Evolutionary conservation across 2,329 filamentous ascomycete species (phyloP), one percentile per base, ranked within the genome.

Genomic region (Apiospora hydei): DNA sequence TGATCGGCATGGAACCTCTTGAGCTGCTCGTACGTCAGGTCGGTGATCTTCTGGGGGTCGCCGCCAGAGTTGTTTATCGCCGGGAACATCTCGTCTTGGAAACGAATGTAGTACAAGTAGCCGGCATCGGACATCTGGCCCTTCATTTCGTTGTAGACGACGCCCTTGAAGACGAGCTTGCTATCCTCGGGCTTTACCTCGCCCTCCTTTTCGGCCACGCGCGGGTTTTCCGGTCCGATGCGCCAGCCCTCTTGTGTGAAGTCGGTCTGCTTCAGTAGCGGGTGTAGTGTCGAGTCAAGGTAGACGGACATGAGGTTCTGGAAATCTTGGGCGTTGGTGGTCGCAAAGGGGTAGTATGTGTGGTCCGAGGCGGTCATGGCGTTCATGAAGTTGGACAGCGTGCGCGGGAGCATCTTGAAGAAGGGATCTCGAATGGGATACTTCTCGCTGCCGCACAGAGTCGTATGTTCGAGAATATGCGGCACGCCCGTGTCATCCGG

Each of bases 91-190:
- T 96, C 93, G 77, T 98, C 95, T 80, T 97, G 94, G 83, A 97
- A 99, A 70, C 93, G 90, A 76, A 98, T 97, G 82, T 98, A 98
- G 85, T 94, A 99, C 0, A 98, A 86, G 78, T 99, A 99, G 76
- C 94, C 94, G 8, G 96, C 95, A 81, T 99, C 96, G 2, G 96
- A 98, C 92, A 98, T 97, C 80, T 98, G 95, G 0, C 96, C 96
- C 84, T 99, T 99, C 96, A 99, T 99, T 85, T 99, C 96, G 79
- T 99, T 99, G 85, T 98, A 98, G 0, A 98, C 96, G 1, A 98
- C 96, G 38, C 96, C 96, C 84, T 98, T 98, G 87, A 98, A 98
- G 0, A 98, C 94, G 53, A 97, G 84, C 74, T 90, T 90, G 81
- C 91, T 90, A 79, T 91, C 89, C 71, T 91, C 87, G 78, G 81